A percentile compares a stretch with the other conserved stretches of the same genome.
These are phyloP conservation scores for Malus hybrid DNA, from an alignment of 331 rosid genomes.

Conservation along the genomic window DNA sequence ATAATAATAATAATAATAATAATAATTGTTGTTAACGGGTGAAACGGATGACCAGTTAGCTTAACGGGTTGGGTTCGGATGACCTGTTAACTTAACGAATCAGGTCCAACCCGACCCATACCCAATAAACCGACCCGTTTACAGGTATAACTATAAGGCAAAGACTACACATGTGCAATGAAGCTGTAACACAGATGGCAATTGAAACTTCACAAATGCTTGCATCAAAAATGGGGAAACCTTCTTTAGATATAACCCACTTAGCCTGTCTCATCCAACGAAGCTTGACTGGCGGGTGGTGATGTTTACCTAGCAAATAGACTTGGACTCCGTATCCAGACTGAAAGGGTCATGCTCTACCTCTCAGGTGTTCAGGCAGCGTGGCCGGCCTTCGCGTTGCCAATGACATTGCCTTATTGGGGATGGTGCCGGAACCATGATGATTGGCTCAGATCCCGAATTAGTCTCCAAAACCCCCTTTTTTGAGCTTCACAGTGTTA, in stretches of 20 bases:
- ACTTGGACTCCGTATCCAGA: conserved; percentile 52
- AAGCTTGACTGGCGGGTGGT: conserved; percentile 87
- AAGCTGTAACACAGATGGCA: conserved; percentile 90
- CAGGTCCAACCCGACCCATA: no score
- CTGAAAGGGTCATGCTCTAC: conserved; percentile 63
- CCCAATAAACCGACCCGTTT: no score
- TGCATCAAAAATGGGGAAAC: conserved; percentile 75
- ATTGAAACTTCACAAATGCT: conserved; percentile 65
- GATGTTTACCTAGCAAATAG: conserved; percentile 71
- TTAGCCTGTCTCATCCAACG: conserved; percentile 83
- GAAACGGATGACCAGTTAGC: no score
- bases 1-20: no score
- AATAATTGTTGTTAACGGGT: no score
- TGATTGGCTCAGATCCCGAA: conserved; percentile 62
- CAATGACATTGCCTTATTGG: conserved; percentile 82
- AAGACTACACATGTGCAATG: conserved; percentile 76
- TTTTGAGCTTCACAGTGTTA: conserved; percentile 75
- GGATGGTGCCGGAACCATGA: conserved; percentile 89
- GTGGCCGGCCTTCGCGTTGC: conserved; percentile 85
- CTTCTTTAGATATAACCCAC: conserved; percentile 69
- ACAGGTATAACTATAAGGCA: conserved; percentile 39
- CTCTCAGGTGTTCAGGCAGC: conserved; percentile 85
- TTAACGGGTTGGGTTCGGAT: no score
- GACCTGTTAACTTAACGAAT: no score
- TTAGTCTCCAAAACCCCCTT: conserved; percentile 41